Evolutionary conservation across 2,329 filamentous ascomycete genomes (phyloP).

Genomic region (Fusarium falciforme): DNA sequence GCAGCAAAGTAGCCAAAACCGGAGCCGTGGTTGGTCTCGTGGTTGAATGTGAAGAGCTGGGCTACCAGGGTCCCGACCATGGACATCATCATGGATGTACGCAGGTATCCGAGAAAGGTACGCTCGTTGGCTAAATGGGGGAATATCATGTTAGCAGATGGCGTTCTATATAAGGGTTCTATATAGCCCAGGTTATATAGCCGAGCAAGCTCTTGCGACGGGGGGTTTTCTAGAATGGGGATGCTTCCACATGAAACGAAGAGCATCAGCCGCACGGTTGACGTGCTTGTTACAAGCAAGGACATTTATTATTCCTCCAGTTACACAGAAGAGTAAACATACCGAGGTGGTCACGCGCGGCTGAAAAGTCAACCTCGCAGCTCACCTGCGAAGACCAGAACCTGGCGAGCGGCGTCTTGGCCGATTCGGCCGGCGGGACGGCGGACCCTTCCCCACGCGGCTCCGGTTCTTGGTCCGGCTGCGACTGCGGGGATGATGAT

Average conservation of each 20-base stretch:
- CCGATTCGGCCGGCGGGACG: constrained; percentile 34
- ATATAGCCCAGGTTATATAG: background rate
- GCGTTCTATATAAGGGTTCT: background rate
- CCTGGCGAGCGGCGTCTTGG: constrained; percentile 14
- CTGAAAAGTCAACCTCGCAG: constrained; percentile 40
- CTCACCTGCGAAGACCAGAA: constrained; percentile 40
- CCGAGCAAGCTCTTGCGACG: background rate
- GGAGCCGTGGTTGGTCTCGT: constrained; percentile 43
- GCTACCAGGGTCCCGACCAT: constrained; percentile 74
- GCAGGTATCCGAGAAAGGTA: constrained; percentile 79
- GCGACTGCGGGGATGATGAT: background rate
- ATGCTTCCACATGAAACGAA: background rate
- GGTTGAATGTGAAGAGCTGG: constrained; percentile 71
- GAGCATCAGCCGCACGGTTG: background rate
- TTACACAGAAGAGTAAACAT: constrained; percentile 9
- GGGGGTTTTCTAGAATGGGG: background rate
- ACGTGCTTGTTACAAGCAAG: background rate
- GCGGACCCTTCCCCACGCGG: constrained; percentile 36
- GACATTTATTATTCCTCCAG: background rate
- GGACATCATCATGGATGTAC: constrained; percentile 76
- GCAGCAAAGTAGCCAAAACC: constrained; percentile 69
- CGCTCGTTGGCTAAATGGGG: constrained; percentile 72
- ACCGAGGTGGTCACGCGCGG: constrained; percentile 43
- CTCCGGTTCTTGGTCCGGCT: constrained; percentile 23
- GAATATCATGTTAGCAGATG: constrained; percentile 6